These are phyloP conservation scores for Brassica juncea DNA, from an alignment of 345 rosid species.

Conservation along the genomic window DNA sequence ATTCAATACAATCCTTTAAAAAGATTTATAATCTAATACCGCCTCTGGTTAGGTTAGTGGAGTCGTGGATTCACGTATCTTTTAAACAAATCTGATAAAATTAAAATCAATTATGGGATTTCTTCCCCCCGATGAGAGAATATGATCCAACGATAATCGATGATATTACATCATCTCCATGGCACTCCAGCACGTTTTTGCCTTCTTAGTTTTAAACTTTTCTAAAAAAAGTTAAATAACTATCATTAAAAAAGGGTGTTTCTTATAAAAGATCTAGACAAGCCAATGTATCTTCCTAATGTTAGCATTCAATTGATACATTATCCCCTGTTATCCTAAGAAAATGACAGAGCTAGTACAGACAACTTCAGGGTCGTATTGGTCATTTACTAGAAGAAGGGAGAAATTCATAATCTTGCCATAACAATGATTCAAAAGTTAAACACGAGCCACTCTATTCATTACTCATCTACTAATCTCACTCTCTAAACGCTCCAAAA, in stretches of 20 bases:
- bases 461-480: not conserved
- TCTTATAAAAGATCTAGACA: not conserved
- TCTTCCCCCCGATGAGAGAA: not conserved
- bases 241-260: not conserved
- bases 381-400: no score
- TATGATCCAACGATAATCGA: not conserved
- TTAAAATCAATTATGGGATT: constrained; percentile 10
- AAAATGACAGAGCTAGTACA: not conserved
- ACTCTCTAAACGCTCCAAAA: constrained; percentile 14
- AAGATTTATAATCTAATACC: no score
- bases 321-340: not conserved
- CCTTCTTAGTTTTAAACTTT: not conserved
- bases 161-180: not conserved
- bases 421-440: constrained; percentile 14
- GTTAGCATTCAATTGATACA: not conserved
- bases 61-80: constrained; percentile 40
- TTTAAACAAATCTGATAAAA: not conserved
- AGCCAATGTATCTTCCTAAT: not conserved
- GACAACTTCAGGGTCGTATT: not conserved
- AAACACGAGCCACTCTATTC: not conserved
- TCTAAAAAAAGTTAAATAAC: not conserved
- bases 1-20: no score
- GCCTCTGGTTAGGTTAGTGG: constrained; percentile 17
- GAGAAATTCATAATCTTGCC: not conserved
- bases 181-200: constrained; percentile 37